Base-by-base conservation (phyloP, 163 green algal genomes). In the Scenedesmus sp. region DNA sequence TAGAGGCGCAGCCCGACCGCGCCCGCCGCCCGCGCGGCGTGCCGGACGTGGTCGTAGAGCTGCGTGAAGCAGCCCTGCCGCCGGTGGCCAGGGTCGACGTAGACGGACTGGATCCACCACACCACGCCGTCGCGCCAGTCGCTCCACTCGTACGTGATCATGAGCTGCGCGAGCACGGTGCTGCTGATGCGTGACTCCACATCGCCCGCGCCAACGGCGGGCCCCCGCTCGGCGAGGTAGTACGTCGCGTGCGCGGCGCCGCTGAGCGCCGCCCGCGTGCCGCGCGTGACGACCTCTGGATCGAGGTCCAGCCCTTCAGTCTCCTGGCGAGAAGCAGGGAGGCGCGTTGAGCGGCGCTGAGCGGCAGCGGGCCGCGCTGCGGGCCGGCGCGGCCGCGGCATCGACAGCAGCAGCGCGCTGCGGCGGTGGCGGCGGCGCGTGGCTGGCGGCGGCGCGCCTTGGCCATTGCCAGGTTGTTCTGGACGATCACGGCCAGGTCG, bases 121-220 rank as follows among this genome's bases (percentile, higher is more conserved):
- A 84, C 51, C n/a, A 71, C 45, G 13, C 45, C 57, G 63, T 29
- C 45, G 14, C 77, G 78, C 84, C 84, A 86, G 53, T 87, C 84
- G 50, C 50, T 78, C 85, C 85, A 89, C 54, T 89, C 85, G 62
- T 81, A 88, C 26, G 85, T 89, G 36, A 89, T 87, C 78, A 89
- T 85, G 14, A 89, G 85, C 42, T 86, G 78, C 14, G 78, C 82
- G 9, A 84, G 58, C 45, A 84, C 60, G n/a, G n/a, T n/a, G n/a
- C 1, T 66, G 29, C 5, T 58, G 73, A 18, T n/a, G n/a, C n/a
- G n/a, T n/a, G n/a, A n/a, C n/a, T n/a, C n/a, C n/a, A n/a, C n/a
- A n/a, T n/a, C n/a, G n/a, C n/a, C n/a, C n/a, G n/a, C n/a, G n/a
- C n/a, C n/a, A n/a, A n/a, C n/a, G 51, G 15, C 67, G 14, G 72